phyloP scores from a whole-genome alignment of 495 filamentous ascomycete genomes.

The Hypoxylon subgilvum region DNA sequence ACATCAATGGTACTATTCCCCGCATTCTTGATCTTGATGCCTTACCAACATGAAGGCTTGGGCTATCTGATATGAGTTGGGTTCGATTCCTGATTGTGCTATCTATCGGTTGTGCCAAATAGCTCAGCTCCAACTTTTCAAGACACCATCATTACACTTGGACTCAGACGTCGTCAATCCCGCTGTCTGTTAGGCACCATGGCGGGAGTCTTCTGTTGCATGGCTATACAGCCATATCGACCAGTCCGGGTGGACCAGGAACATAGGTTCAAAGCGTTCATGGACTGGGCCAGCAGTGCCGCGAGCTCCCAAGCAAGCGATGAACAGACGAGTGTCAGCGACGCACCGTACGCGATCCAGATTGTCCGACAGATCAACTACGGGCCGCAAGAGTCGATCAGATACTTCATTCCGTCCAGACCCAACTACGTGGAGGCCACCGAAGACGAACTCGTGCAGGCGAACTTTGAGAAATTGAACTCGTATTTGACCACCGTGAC shows the following conservation, averaged over 20 bases:
- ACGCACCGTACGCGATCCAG: conserved; percentile 37
- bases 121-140: no score
- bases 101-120: no score
- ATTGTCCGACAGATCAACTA: conserved; percentile 46
- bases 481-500: no score
- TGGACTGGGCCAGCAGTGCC: conserved; percentile 29
- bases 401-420: conserved; percentile 40
- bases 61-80: no score
- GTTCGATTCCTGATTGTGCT: no score
- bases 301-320: neutral
- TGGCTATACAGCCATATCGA: conserved; percentile 9
- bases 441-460: conserved; percentile 40
- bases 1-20: no score
- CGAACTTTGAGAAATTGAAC: conserved; percentile 48
- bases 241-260: conserved; percentile 26
- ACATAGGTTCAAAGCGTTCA: conserved; percentile 38
- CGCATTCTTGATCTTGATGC: no score
- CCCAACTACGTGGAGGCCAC: conserved; percentile 38
- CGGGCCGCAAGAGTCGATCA: conserved; percentile 42
- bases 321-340: conserved; percentile 1
- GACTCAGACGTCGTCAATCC: no score
- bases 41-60: no score
- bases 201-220: conserved; percentile 18
- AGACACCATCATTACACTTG: no score
- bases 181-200: no score